Evolutionary conservation across 495 filamentous ascomycete genomes (phyloP).

Genomic region (Usnea hakonensis): DNA sequence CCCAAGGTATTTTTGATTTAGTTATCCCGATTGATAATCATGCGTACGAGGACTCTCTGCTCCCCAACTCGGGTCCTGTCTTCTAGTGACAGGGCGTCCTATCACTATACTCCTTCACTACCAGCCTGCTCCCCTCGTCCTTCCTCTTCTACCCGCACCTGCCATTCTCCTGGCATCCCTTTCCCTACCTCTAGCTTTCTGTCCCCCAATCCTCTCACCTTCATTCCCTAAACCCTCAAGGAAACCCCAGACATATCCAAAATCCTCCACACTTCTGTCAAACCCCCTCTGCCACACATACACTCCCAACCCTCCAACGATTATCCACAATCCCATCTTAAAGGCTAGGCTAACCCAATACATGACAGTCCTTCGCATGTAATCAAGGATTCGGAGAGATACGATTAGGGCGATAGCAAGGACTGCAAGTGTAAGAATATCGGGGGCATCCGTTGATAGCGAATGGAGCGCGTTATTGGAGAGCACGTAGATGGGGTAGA

Average conservation of each 20-base stretch:
- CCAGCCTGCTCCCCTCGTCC: conserved; percentile 27
- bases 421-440: conserved; percentile 52
- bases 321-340: conserved; percentile 51
- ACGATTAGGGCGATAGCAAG: conserved; percentile 51
- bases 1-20: neutral
- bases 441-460: conserved; percentile 47
- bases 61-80: neutral
- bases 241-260: conserved; percentile 48
- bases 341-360: conserved; percentile 62
- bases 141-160: conserved; percentile 24
- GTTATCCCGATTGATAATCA: neutral
- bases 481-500: conserved; percentile 36
- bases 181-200: conserved; percentile 20
- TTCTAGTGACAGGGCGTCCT: neutral
- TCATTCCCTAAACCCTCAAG: conserved; percentile 49
- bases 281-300: conserved; percentile 57
- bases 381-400: conserved; percentile 58
- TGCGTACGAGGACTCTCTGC: neutral
- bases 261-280: conserved; percentile 52
- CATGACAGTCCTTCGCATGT: conserved; percentile 57
- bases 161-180: conserved; percentile 23
- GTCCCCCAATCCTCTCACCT: conserved; percentile 37
- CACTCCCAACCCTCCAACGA: conserved; percentile 40
- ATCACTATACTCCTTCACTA: conserved; percentile 3
- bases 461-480: conserved; percentile 31